These are phyloP conservation scores for Cyberlindnera meyerae DNA, from an alignment of 805 yeast species.

Conservation along the genomic window DNA sequence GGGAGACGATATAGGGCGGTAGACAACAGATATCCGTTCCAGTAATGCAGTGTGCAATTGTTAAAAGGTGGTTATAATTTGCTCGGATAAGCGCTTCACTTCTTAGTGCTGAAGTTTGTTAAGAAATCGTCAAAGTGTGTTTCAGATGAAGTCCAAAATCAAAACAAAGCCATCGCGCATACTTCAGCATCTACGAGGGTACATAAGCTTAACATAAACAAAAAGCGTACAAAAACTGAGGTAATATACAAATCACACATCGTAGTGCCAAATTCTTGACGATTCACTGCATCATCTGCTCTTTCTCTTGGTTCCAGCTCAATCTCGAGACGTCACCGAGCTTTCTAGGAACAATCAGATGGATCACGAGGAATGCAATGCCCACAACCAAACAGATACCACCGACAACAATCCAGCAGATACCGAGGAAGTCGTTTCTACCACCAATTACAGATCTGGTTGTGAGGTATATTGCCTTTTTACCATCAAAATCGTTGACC, in stretches of 20 bases:
- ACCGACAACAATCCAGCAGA: conserved; percentile 72
- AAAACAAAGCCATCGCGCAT: conserved; percentile 2
- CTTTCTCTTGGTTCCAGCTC: conserved; percentile 65
- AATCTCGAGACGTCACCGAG: conserved; percentile 66
- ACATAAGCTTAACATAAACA: no score
- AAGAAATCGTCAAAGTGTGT: not conserved
- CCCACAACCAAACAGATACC: conserved; percentile 60
- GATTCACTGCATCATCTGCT: conserved; percentile 19
- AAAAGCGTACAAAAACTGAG: no score
- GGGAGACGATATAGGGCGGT: no score
- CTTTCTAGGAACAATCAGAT: conserved; percentile 61
- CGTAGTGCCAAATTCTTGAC: no score
- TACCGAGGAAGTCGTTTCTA: conserved; percentile 66
- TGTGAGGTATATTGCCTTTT: conserved; percentile 59
- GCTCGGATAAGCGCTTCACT: no score
- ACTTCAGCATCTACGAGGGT: no score
- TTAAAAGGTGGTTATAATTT: no score
- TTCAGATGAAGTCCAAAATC: conserved; percentile 1
- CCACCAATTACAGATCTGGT: conserved; percentile 76
- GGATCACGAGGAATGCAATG: conserved; percentile 45
- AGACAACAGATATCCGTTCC: no score
- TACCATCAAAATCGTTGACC: conserved; percentile 61
- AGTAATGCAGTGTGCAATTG: no score
- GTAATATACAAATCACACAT: no score
- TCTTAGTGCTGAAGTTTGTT: no score